Percentiles rank a stretch among this genome's conserved stretches.
phyloP scores from a whole-genome alignment of 129 eudicot genomes.

The Ambrosia trifida region DNA sequence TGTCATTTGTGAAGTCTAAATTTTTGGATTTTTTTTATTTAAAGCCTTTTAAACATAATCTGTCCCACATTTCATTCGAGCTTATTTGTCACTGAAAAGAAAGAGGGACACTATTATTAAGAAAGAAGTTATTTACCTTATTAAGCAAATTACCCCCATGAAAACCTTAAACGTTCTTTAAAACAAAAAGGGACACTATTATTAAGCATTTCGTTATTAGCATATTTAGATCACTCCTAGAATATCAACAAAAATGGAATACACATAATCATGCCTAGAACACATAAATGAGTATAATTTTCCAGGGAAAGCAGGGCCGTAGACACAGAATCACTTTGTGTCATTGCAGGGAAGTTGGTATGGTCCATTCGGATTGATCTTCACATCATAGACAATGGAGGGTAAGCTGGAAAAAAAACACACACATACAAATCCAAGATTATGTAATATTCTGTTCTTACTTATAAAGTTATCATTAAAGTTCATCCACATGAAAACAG shows the following conservation, averaged over 20 bases:
- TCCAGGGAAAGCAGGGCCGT: conserved; percentile 98
- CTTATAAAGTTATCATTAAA: background rate
- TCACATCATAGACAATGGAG: conserved; percentile 92
- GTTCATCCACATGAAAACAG: conserved; percentile 31
- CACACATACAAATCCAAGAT: background rate
- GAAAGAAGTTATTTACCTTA: background rate
- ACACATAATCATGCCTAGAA: background rate
- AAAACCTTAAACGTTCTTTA: background rate
- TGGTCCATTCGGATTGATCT: conserved; percentile 92
- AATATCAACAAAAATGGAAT: background rate
- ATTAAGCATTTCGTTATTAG: no score
- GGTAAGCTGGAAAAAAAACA: conserved; percentile 51
- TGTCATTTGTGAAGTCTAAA: background rate
- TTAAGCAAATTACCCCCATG: background rate
- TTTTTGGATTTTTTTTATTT: background rate
- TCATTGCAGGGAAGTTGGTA: conserved; percentile 80
- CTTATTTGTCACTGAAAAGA: no score
- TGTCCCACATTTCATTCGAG: background rate
- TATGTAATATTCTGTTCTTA: background rate
- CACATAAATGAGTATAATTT: background rate
- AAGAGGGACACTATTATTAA: no score
- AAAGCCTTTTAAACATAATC: background rate
- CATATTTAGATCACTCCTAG: no score
- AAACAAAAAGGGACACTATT: conserved; percentile 1
- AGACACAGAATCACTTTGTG: conserved; percentile 96